Evolutionary conservation across 2,329 filamentous ascomycete genomes (phyloP).

Genomic region (Trichoderma koningii): DNA sequence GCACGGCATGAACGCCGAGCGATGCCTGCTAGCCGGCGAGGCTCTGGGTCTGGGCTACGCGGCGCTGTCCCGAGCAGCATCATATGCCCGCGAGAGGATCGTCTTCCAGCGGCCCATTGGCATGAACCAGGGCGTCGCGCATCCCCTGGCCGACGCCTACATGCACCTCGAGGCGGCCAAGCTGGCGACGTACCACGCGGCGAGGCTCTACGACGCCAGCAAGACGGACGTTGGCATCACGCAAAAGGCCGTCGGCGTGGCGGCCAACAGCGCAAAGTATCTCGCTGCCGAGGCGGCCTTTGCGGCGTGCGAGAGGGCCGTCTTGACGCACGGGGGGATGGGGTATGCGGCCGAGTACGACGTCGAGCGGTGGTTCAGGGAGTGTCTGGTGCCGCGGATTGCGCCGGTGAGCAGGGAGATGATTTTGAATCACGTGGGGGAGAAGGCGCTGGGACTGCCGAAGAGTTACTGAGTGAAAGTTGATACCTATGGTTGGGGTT

Average conservation of each 20-base stretch:
- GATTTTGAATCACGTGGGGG: slow-evolving; percentile 73
- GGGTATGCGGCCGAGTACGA: slow-evolving; percentile 66
- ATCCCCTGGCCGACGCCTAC: slow-evolving; percentile 66
- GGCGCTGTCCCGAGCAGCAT: slow-evolving; percentile 61
- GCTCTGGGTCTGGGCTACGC: slow-evolving; percentile 79
- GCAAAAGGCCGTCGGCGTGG: slow-evolving; percentile 61
- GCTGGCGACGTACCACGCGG: slow-evolving; percentile 66
- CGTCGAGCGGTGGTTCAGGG: slow-evolving; percentile 66
- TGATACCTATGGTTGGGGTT: neutral
- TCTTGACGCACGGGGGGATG: slow-evolving; percentile 64
- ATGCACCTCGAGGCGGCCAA: slow-evolving; percentile 68
- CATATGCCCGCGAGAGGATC: slow-evolving; percentile 66
- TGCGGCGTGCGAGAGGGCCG: slow-evolving; percentile 61
- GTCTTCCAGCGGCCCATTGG: slow-evolving; percentile 68
- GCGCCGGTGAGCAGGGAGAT: slow-evolving; percentile 70
- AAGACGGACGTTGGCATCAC: slow-evolving; percentile 53
- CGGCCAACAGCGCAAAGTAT: slow-evolving; percentile 71
- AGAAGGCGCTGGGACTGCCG: slow-evolving; percentile 67
- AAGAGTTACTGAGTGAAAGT: slow-evolving; percentile 58
- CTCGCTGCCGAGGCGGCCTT: slow-evolving; percentile 67
- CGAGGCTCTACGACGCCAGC: slow-evolving; percentile 60
- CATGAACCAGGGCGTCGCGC: slow-evolving; percentile 65
- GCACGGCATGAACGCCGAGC: slow-evolving; percentile 78
- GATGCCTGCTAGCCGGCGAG: slow-evolving; percentile 75
- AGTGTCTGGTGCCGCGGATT: slow-evolving; percentile 65